phyloP scores from a whole-genome alignment of 345 rosid genomes.

The Rhizophora apiculata region DNA sequence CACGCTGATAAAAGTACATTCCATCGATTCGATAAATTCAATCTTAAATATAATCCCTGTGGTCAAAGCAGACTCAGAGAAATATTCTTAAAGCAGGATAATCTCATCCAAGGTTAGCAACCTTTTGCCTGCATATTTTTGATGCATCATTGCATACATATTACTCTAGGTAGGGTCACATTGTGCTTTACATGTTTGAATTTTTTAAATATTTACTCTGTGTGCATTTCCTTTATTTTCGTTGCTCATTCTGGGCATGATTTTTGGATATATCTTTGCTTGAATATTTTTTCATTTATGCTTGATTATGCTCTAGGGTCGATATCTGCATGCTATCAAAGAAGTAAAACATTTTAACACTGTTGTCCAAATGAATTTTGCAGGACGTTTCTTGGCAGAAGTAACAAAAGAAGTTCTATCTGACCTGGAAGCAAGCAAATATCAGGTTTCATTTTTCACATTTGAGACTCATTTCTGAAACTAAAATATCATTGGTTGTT shows the following conservation, averaged over 20 bases:
- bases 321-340: background rate
- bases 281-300: background rate
- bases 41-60: slow-evolving; percentile 57
- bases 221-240: background rate
- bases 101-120: slow-evolving; percentile 50
- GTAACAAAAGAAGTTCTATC: slow-evolving; percentile 48
- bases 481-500: background rate
- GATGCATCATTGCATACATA: background rate
- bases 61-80: slow-evolving; percentile 61
- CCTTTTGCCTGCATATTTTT: background rate
- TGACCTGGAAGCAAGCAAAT: slow-evolving; percentile 58
- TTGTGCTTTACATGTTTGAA: background rate
- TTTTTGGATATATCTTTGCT: background rate
- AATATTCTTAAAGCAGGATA: slow-evolving; percentile 55
- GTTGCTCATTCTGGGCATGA: background rate
- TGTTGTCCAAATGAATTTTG: slow-evolving; percentile 17
- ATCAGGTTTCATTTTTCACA: slow-evolving; percentile 33
- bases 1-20: slow-evolving; percentile 58
- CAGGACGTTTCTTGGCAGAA: slow-evolving; percentile 56
- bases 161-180: background rate
- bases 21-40: slow-evolving; percentile 55
- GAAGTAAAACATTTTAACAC: background rate
- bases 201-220: background rate
- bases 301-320: background rate
- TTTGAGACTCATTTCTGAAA: background rate